These are phyloP conservation scores for Mrakia frigida DNA, from an alignment of 768 basidiomycete genomes.

Conservation along the genomic window DNA sequence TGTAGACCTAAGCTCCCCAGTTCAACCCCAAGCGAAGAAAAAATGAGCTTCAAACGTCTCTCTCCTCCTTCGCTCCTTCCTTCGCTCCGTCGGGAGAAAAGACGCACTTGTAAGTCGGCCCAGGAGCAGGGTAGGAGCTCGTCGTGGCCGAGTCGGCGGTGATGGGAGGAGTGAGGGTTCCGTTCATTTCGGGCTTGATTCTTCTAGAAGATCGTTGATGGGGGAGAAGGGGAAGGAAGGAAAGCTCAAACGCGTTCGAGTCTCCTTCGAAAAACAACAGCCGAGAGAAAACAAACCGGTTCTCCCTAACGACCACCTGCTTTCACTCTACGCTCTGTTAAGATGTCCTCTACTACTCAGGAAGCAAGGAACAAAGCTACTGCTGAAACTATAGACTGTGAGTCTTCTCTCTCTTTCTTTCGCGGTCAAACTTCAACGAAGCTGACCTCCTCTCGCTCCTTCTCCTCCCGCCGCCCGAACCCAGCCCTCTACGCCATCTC, in stretches of 20 bases:
- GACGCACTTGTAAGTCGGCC: conserved; percentile 16
- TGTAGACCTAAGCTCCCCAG: conserved; percentile 21
- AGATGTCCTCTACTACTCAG: neutral
- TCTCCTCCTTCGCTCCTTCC: neutral
- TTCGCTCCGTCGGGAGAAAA: neutral
- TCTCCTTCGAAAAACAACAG: neutral
- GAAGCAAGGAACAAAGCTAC: neutral
- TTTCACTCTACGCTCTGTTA: neutral
- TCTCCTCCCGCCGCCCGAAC: neutral
- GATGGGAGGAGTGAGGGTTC: conserved; percentile 3
- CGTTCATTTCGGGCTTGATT: neutral
- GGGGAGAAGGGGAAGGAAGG: neutral
- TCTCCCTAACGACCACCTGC: neutral
- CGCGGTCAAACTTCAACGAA: too few relatives aligned
- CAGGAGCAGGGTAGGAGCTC: conserved; percentile 22
- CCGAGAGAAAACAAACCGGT: neutral
- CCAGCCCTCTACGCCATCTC: conserved; percentile 26
- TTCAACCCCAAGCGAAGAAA: neutral
- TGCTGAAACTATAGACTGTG: conserved; percentile 6
- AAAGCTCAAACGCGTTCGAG: neutral
- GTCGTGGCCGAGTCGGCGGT: neutral
- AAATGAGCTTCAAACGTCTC: neutral
- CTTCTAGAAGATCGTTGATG: neutral
- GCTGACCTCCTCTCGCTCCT: neutral
- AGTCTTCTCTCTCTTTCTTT: too few relatives aligned